Base-by-base conservation (phyloP, 345 rosid species). In the Syzygium aromaticum region DNA sequence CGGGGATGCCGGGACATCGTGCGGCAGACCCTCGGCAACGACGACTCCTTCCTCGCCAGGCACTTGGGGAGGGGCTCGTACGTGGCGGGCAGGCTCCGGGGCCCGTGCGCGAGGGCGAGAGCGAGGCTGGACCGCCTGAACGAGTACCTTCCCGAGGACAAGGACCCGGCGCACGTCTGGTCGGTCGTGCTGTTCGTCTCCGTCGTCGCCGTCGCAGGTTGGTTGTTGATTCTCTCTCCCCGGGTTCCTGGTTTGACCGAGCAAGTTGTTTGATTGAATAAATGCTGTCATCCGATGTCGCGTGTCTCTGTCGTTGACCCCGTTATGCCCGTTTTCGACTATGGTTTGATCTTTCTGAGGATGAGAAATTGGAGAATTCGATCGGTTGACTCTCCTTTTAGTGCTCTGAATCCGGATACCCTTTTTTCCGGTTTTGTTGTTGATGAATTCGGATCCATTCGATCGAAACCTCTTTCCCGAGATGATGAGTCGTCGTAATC, bases 121-220 rank as follows among this genome's bases (percentile, higher is more conserved):
- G 87, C 87, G 90, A 92, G 86, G 87, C 89, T 95, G 54, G 85
- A 64, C 78, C 77, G 87, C 30, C 89, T 93, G 82, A 91, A 91
- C 84, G 91, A 94, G 56, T 91, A 89, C 87, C 87, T 95, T 88
- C 97, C 97, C 27, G 97, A 95, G 90, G 97, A 94, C 87, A 95
- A 92, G 90, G 92, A 94, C 86, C 97, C 95, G 14, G 19, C 89
- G 77, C 94, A 92, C 89, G 93, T 91, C 30, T 94, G 92, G 94
- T 92, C 92, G 11, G 95, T 95, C 43, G 90, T 95, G 22, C 87
- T 91, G 87, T 49, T 90, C 40, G 95, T 95, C 51, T 84, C 91
- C 51, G 82, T 95, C 86, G 87, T 95, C 86, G 96, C 93, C 85
- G 84, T 95, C 84, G 95, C 94, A 87, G 94, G 96, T 95, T 82